Percentiles rank a stretch among this genome's conserved stretches.
These are phyloP conservation scores for Micractinium sp. DNA, from an alignment of 139 green algal species.

Conservation along the genomic window DNA sequence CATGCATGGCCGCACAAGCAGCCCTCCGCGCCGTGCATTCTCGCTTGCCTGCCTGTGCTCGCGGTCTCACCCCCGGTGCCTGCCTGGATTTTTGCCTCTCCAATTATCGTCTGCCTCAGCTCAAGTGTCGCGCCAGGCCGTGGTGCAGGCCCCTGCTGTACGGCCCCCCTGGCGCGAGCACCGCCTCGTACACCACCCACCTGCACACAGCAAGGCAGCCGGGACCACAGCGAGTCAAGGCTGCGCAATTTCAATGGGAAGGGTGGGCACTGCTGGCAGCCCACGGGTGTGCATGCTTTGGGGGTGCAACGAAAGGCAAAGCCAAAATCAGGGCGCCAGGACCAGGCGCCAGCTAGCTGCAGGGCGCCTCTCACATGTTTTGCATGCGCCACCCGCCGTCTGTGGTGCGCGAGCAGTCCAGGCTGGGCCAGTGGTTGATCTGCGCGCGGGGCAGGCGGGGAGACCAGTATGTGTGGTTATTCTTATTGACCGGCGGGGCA, in stretches of 20 bases:
- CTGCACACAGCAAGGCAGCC: background rate
- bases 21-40: too few relatives aligned
- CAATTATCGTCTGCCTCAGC: too few relatives aligned
- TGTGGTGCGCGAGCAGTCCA: background rate
- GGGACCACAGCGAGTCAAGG: background rate
- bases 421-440: conserved; percentile 11
- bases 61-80: too few relatives aligned
- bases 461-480: too few relatives aligned
- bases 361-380: background rate
- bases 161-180: background rate
- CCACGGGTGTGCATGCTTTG: too few relatives aligned
- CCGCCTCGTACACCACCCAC: conserved; percentile 20
- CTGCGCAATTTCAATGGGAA: background rate
- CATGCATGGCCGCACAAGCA: too few relatives aligned
- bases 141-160: background rate
- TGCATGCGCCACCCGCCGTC: conserved; percentile 18
- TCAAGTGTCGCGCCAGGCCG: background rate
- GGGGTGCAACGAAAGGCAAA: too few relatives aligned
- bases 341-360: too few relatives aligned
- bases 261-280: too few relatives aligned
- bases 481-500: background rate
- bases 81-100: too few relatives aligned
- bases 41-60: too few relatives aligned
- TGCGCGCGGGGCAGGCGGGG: background rate
- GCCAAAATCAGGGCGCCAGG: background rate